Conservation (phyloP, 2,329 filamentous ascomycete species). For the Curvularia verruculosa region DNA sequence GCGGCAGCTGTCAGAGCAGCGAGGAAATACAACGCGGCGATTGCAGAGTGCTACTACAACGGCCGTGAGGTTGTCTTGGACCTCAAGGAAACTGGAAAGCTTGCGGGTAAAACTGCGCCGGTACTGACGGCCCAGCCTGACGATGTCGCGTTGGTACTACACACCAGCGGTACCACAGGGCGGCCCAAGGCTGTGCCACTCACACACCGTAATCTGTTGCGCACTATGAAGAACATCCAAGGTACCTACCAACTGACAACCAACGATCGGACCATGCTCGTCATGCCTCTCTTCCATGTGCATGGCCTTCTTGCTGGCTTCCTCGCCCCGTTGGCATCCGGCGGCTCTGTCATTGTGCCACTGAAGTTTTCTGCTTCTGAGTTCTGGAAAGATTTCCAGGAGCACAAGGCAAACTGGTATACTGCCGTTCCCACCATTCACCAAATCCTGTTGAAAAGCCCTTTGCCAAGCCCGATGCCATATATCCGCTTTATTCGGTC, state of each 20-base stretch:
- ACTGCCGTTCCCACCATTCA: slow-evolving; percentile 93
- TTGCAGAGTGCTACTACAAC: slow-evolving; percentile 87
- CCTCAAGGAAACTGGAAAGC: slow-evolving; percentile 75
- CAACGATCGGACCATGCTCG: slow-evolving; percentile 78
- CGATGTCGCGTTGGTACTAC: slow-evolving; percentile 80
- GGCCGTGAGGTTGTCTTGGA: slow-evolving; percentile 73
- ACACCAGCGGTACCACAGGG: slow-evolving; percentile 85
- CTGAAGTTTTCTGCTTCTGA: slow-evolving; percentile 78
- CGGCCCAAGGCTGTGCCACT: slow-evolving; percentile 82
- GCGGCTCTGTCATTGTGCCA: slow-evolving; percentile 80
- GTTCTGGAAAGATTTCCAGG: slow-evolving; percentile 80
- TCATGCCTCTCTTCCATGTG: slow-evolving; percentile 91
- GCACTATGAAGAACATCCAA: slow-evolving; percentile 84
- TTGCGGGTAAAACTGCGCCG: slow-evolving; percentile 59
- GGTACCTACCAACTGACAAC: slow-evolving; percentile 75
- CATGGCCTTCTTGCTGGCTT: slow-evolving; percentile 86
- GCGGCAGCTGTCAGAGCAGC: slow-evolving; percentile 78
- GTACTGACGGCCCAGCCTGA: slow-evolving; percentile 69
- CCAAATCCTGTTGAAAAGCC: slow-evolving; percentile 80
- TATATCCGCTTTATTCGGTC: slow-evolving; percentile 85
- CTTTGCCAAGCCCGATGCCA: slow-evolving; percentile 70
- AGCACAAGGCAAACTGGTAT: slow-evolving; percentile 84
- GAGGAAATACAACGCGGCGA: slow-evolving; percentile 78
- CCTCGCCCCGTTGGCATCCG: slow-evolving; percentile 75
- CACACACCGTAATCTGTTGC: slow-evolving; percentile 79